Evolutionary conservation across 2,329 filamentous ascomycete genomes (phyloP), one percentile per base, ranked within the genome.

Genomic region (Ciborinia camelliae): DNA sequence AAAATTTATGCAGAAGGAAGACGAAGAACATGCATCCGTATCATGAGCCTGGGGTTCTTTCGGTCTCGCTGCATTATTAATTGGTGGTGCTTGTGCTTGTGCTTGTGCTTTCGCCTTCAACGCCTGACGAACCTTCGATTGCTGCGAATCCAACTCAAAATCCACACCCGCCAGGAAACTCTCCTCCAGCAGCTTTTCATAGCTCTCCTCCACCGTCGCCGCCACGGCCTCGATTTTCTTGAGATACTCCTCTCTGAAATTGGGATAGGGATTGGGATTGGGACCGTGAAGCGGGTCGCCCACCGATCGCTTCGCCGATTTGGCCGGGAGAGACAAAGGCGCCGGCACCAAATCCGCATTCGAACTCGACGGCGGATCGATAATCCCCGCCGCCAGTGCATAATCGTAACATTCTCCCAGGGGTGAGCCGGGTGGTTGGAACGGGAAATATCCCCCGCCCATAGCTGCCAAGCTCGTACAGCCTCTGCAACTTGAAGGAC

Each of bases 401-500:
- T 47, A 47, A 7, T 35, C 55, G 26, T 35, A 59, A 10, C 55
- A 59, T 12, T 35, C 6, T 3, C 8, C 43, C 15, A 59, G n/a
- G 35, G 55, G n/a, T n/a, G 41, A 45, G 15, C 14, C 55, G 26
- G 55, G 30, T 35, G 30, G 30, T 59, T 59, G 55, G 26, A 14
- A 20, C 10, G 55, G 55, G 37, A 59, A 59, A 15, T 47, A 35
- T 26, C n/a, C 30, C 4, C 55, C 41, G 55, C 55, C 55, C 14
- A 59, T 23, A 18, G 55, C 55, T 26, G 55, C 41, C 10, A 59
- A 47, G 4, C 41, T 59, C n/a, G 55, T n/a, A 26, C 55, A 59
- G 8, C 55, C 41, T 47, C 55, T 35, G 30, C 55, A 59, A 15
- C 35, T 59, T 47, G 55, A 18, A 12, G 55, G 55, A 26, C 55